Evolutionary conservation across 1,284 basidiomycete species (phyloP), one percentile per base, ranked within the genome.

Genomic region (Earliella scabrosa): DNA sequence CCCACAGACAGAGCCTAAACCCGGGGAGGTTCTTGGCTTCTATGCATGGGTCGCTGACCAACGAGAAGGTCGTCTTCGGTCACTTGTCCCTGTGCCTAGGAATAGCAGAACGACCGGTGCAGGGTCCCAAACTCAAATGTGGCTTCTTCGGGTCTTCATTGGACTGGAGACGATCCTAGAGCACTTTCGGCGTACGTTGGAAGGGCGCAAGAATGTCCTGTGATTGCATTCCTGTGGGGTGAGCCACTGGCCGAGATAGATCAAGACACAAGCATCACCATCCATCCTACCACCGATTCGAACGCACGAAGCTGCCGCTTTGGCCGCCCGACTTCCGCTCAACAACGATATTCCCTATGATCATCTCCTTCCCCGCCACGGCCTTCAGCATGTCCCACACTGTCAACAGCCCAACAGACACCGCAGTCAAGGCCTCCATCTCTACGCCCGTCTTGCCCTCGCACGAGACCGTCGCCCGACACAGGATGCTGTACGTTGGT

Each of bases 331-430:
- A 75, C 70, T 95, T 95, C 26, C 73, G 71, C 2, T 78, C 76
- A 2, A 95, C 90, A 61, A 79, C 71, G 46, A 95, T 81, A 24
- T 85, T 83, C 29, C 80, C 74, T 52, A 92, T 91, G 52, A 82
- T 76, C 93, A 95, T 96, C 53, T 92, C 88, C 68, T 82, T 82
- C 18, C 93, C 93, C 3, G 88, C 91, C 1, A 95, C 87, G 6
- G 91, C 90, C 73, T 96, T 95, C 40, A 93, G 78, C 93, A 95
- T 95, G 68, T 95, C 94, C 93, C 93, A 95, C 20, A 95, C 84
- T 1, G 92, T 93, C 58, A 95, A 74, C 39, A 92, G 78, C 4
- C 88, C 88, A n/a, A 89, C 78, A 4, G 85, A 88, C 13, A 92
- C 92, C 20, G 87, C 90, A 21, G 89, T 93, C 55, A 96, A 70